A percentile compares a stretch with the other conserved stretches of the same genome.
Conservation (phyloP, 306 rosid genomes). For the Purshia tridentata region DNA sequence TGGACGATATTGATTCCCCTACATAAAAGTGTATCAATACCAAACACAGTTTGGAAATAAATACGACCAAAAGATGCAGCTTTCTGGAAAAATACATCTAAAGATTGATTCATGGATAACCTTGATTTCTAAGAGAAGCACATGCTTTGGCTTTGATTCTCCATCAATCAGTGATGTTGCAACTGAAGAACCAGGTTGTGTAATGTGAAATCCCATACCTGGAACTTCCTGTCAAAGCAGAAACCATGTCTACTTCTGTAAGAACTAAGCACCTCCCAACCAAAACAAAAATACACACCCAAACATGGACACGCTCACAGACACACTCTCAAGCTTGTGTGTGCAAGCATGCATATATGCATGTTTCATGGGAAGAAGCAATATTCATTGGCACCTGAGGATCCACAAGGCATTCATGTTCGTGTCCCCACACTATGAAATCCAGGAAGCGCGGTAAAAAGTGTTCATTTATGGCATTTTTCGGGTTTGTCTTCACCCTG, state of each 20-base stretch:
- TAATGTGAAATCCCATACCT: constrained; percentile 98
- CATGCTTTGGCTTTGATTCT: constrained; percentile 97
- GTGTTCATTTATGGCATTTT: constrained; percentile 98
- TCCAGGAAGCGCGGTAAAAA: constrained; percentile 91
- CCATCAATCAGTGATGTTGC: constrained; percentile 99
- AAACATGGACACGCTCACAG: not conserved
- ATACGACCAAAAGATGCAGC: constrained; percentile 15
- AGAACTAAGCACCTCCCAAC: constrained; percentile 1
- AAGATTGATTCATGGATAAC: constrained; percentile 39
- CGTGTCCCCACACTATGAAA: constrained; percentile 99
- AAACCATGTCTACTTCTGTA: constrained; percentile 26
- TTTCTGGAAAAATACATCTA: constrained; percentile 16
- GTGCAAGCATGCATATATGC: not conserved
- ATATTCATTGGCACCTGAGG: constrained; percentile 61
- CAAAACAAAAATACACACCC: not conserved
- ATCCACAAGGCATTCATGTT: constrained; percentile 94
- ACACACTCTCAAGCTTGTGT: not conserved
- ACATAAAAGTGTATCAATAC: constrained; percentile 26
- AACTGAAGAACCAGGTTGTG: constrained; percentile 99
- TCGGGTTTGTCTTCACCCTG: constrained; percentile 97
- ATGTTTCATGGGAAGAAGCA: not conserved
- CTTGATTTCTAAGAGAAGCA: constrained; percentile 94
- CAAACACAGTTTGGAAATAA: constrained; percentile 15
- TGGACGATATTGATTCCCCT: constrained; percentile 98
- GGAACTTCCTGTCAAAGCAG: constrained; percentile 80